Percentiles rank a stretch among this genome's conserved stretches.
These are phyloP conservation scores for Codiaeum variegatum DNA, from an alignment of 441 rosid genomes.

Conservation along the genomic window DNA sequence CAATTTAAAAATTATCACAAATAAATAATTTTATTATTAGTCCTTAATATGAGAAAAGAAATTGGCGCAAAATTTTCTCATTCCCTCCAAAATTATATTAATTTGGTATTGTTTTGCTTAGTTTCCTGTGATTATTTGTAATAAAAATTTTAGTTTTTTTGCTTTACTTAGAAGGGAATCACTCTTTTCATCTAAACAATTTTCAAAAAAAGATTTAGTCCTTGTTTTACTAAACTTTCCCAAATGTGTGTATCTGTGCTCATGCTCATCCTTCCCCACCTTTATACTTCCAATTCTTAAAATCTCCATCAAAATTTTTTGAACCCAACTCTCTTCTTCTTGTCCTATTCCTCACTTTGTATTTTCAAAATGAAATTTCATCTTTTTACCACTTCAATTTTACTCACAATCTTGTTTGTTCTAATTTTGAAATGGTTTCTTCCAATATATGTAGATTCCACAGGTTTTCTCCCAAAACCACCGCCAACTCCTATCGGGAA, in stretches of 20 bases:
- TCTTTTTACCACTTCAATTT: slow-evolving; percentile 10
- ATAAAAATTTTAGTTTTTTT: too few relatives aligned
- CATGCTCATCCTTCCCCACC: background rate
- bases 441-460: slow-evolving; percentile 47
- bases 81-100: too few relatives aligned
- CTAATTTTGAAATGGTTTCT: slow-evolving; percentile 46
- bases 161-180: too few relatives aligned
- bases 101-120: too few relatives aligned
- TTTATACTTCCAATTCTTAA: background rate
- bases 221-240: too few relatives aligned
- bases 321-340: background rate
- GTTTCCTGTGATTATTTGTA: too few relatives aligned
- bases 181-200: too few relatives aligned
- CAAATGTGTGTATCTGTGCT: background rate
- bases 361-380: background rate
- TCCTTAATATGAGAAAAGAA: too few relatives aligned
- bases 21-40: too few relatives aligned
- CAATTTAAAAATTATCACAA: too few relatives aligned
- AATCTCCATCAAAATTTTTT: background rate
- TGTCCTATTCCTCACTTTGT: background rate
- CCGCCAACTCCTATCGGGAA: slow-evolving; percentile 48
- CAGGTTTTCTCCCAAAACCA: slow-evolving; percentile 31
- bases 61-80: too few relatives aligned
- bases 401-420: slow-evolving; percentile 21
- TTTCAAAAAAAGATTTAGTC: too few relatives aligned